Base-by-base conservation (phyloP, 495 filamentous ascomycete genomes). In the Penicillium waksmanii region DNA sequence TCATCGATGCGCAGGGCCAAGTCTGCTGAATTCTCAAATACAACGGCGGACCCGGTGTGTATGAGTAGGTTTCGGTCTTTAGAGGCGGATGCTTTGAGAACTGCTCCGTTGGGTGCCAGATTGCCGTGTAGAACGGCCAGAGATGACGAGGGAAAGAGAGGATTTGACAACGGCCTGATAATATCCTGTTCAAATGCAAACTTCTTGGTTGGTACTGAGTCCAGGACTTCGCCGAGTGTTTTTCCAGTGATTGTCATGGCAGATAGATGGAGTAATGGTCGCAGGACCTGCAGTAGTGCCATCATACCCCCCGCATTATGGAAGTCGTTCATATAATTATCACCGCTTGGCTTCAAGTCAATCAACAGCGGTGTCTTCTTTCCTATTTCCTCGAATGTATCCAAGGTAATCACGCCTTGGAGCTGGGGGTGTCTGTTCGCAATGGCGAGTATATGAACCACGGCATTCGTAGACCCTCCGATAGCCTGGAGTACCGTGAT, bases 321-420 rank as follows among this genome's bases (percentile, higher is more conserved):
- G 60, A 90, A 88, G 61, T 90, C 85, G 36, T 82, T 84, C 87
- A 89, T 89, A 71, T 90, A 90, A 55, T 87, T 87, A 17, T 84
- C 77, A 5, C 87, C 86, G 57, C 84, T 87, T 5, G 87, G 87
- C 56, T 90, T 90, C 13, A 90, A 73, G 62, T 89, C 87, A 5
- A 89, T 75, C 3, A 90, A 71, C 1, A 90, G 68, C 0, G 87
- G 87, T 0, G 84, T 87, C 8, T 64, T 75, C 15, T 79, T 73
- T 8, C 87, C 87, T 40, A 89, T 80, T 12, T 81, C 79, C 59
- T 89, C 85, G 60, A 90, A 65, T 1, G 80, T 86, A 9, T 78
- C 65, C 0, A 88, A 66, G 3, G 79, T 84, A 42, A 90, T 84
- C 8, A 69, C 71, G 0, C 83, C 84, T 13, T 80, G 74, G 5